phyloP scores from a whole-genome alignment of 2,329 filamentous ascomycete species.

The Pseudogymnoascus sp. region DNA sequence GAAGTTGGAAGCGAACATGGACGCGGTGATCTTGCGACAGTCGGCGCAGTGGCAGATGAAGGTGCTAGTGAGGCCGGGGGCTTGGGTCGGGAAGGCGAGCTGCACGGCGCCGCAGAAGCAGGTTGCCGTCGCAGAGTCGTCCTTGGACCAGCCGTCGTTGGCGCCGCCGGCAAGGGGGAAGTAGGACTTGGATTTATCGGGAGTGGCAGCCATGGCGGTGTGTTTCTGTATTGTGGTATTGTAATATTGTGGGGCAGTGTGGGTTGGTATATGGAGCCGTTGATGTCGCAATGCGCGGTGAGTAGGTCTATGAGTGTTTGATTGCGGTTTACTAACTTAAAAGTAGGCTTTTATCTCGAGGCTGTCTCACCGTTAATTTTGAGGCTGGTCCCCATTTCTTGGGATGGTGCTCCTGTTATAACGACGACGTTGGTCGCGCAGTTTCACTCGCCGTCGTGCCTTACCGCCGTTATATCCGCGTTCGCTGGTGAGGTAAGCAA shows the following conservation, averaged over 20 bases:
- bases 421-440: neutral
- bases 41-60: slow-evolving; percentile 56
- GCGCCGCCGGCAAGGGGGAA: slow-evolving; percentile 34
- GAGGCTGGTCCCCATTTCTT: neutral
- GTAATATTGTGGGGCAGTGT: neutral
- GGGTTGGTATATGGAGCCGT: neutral
- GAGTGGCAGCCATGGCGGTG: slow-evolving; percentile 14
- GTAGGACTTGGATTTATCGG: slow-evolving; percentile 27
- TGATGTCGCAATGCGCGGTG: neutral
- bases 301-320: neutral
- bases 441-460: neutral
- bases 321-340: neutral
- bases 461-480: neutral
- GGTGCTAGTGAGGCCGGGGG: slow-evolving; percentile 37
- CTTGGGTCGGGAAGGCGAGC: slow-evolving; percentile 41
- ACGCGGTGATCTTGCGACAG: slow-evolving; percentile 55
- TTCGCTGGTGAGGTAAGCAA: neutral
- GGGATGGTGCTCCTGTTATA: neutral
- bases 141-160: slow-evolving; percentile 38
- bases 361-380: neutral
- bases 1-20: slow-evolving; percentile 56
- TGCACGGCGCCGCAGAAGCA: slow-evolving; percentile 53
- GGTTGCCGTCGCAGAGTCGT: slow-evolving; percentile 46
- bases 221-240: neutral
- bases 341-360: neutral